These are phyloP conservation scores for Hyaloscypha variabilis DNA, from an alignment of 495 filamentous ascomycete genomes.

Conservation along the genomic window DNA sequence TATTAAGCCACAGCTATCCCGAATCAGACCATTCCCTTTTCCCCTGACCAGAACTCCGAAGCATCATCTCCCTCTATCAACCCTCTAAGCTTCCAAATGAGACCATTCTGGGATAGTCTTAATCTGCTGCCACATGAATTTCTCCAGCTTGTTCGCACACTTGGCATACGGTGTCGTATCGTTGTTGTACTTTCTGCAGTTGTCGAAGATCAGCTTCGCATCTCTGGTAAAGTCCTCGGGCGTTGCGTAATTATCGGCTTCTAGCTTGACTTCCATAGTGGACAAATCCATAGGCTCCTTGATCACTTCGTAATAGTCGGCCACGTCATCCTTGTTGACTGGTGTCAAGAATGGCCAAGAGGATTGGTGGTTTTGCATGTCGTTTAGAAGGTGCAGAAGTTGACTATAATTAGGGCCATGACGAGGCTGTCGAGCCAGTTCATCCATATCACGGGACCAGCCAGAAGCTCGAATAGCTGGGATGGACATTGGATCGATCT, in stretches of 20 bases:
- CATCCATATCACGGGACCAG: slow-evolving; percentile 98
- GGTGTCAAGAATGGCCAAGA: slow-evolving; percentile 95
- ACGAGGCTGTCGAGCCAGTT: slow-evolving; percentile 92
- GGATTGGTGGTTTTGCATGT: slow-evolving; percentile 88
- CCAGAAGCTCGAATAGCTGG: slow-evolving; percentile 85
- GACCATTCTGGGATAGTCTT: slow-evolving; percentile 96
- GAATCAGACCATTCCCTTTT: background rate
- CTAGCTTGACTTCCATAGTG: slow-evolving; percentile 95
- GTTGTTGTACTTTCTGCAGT: slow-evolving; percentile 94
- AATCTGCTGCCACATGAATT: slow-evolving; percentile 95
- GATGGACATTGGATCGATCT: slow-evolving; percentile 81
- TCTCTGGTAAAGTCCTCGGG: slow-evolving; percentile 95
- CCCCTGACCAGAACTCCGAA: background rate
- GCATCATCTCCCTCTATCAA: background rate
- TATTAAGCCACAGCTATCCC: background rate
- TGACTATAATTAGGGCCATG: slow-evolving; percentile 97
- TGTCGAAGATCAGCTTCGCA: slow-evolving; percentile 89
- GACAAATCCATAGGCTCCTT: slow-evolving; percentile 96
- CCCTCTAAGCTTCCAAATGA: slow-evolving; percentile 37
- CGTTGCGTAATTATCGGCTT: slow-evolving; percentile 87
- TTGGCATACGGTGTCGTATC: slow-evolving; percentile 96
- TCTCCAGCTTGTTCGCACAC: slow-evolving; percentile 92
- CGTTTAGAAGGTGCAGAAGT: slow-evolving; percentile 88
- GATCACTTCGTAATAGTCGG: slow-evolving; percentile 98
- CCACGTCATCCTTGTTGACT: slow-evolving; percentile 92